phyloP scores from a whole-genome alignment of 768 basidiomycete species.

The Lactarius pseudohatsudake region DNA sequence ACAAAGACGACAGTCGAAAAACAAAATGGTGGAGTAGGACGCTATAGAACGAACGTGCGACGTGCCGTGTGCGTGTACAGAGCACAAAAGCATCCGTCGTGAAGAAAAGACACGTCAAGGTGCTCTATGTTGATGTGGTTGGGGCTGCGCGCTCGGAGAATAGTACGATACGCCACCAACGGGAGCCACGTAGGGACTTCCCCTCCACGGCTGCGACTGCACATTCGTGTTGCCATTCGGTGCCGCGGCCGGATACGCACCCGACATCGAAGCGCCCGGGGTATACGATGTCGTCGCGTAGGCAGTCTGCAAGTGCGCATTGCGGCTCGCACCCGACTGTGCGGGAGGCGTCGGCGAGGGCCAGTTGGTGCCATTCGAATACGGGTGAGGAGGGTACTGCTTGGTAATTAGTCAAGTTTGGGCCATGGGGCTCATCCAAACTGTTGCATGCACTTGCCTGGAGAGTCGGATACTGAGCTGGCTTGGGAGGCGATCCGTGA shows the following conservation, averaged over 20 bases:
- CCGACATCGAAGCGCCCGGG: slow-evolving; percentile 18
- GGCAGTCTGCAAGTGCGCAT: slow-evolving; percentile 9
- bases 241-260: slow-evolving; percentile 7
- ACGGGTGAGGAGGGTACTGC: slow-evolving; percentile 15
- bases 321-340: slow-evolving; percentile 11
- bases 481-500: slow-evolving; percentile 10
- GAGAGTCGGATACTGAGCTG: slow-evolving; percentile 5
- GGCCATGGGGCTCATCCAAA: background rate
- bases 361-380: slow-evolving; percentile 24
- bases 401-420: background rate
- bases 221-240: slow-evolving; percentile 14
- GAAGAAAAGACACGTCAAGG: slow-evolving; percentile 3
- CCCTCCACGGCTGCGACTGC: slow-evolving; percentile 17
- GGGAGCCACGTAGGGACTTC: slow-evolving; percentile 13
- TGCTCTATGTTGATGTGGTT: slow-evolving; percentile 26
- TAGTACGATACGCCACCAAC: slow-evolving; percentile 15
- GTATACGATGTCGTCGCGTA: slow-evolving; percentile 11
- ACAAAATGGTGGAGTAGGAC: background rate
- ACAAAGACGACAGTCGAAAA: background rate
- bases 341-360: slow-evolving; percentile 1
- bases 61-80: background rate
- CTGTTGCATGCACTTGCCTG: slow-evolving; percentile 12
- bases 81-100: background rate
- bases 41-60: background rate
- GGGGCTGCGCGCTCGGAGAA: slow-evolving; percentile 13